Evolutionary conservation across 2,329 filamentous ascomycete genomes (phyloP).

Genomic region (Trematosphaeria pertusa): DNA sequence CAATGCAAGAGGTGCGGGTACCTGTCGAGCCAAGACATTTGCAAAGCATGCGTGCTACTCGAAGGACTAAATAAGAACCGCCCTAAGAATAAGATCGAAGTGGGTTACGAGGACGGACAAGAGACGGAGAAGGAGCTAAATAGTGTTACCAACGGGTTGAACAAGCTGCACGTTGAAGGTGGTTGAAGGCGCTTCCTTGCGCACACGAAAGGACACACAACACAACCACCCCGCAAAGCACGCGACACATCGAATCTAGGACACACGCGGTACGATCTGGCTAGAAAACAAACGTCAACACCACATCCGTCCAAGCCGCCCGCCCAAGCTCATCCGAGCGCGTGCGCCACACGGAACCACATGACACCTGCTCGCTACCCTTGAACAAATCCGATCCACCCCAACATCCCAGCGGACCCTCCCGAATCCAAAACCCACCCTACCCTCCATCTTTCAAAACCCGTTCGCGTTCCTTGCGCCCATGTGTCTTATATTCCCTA

Average conservation of each 20-base stretch:
- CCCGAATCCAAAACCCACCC: too few species aligned
- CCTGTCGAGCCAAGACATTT: conserved; percentile 91
- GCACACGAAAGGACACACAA: background rate
- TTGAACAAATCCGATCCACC: background rate
- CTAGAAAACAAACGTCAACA: background rate
- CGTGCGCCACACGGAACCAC: background rate
- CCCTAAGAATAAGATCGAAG: conserved; percentile 49
- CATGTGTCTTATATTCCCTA: background rate
- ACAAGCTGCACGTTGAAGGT: conserved; percentile 26
- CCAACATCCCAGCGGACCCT: too few species aligned
- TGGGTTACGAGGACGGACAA: conserved; percentile 28
- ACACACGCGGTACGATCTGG: background rate
- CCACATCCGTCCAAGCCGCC: background rate
- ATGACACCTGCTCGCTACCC: too few species aligned
- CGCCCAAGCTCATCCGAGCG: background rate
- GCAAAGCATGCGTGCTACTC: conserved; percentile 90
- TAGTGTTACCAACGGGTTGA: conserved; percentile 30
- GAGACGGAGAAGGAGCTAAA: conserved; percentile 24
- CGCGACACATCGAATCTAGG: too few species aligned
- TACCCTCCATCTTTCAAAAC: too few species aligned
- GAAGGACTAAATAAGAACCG: conserved; percentile 85
- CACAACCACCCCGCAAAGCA: background rate
- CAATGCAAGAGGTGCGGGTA: conserved; percentile 90
- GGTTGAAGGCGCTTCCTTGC: conserved; percentile 18
- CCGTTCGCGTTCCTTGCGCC: background rate